These are phyloP conservation scores for Biscogniauxia marginata DNA, from an alignment of 2,329 filamentous ascomycete genomes.

Conservation along the genomic window DNA sequence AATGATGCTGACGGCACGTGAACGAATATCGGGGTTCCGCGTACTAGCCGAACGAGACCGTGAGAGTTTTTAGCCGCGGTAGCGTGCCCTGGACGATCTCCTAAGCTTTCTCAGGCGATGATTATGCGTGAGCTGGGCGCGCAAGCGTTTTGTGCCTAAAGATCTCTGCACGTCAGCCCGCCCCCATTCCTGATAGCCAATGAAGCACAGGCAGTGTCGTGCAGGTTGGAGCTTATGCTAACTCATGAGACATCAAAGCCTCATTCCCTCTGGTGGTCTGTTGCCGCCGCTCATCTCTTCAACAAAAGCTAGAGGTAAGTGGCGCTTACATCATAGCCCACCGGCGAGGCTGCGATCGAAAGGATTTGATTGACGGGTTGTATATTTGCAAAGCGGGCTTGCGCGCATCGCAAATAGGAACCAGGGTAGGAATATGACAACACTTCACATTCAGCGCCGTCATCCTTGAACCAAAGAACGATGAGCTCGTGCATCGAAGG, in stretches of 20 bases:
- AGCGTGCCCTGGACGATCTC: background rate
- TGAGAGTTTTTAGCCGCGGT: slow-evolving; percentile 1
- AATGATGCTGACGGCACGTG: background rate
- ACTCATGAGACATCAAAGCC: background rate
- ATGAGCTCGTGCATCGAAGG: slow-evolving; percentile 2
- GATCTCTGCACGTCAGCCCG: background rate
- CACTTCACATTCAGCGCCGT: background rate
- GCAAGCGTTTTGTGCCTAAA: background rate
- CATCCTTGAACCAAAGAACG: slow-evolving; percentile 1
- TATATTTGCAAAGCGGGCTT: background rate
- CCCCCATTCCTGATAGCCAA: background rate
- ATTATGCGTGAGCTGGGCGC: background rate
- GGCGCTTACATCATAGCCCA: background rate
- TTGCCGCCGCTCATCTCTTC: background rate
- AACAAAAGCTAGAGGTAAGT: background rate
- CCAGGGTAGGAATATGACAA: background rate
- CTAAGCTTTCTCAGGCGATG: background rate
- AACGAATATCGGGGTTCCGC: background rate
- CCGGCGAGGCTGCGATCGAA: background rate
- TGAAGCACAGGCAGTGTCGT: background rate
- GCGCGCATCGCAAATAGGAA: background rate
- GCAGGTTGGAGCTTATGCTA: background rate
- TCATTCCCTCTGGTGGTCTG: background rate
- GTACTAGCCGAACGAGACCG: background rate
- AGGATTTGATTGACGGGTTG: background rate